Base-by-base conservation (phyloP, 2,329 filamentous ascomycete genomes). In the Aspergillus sp. region DNA sequence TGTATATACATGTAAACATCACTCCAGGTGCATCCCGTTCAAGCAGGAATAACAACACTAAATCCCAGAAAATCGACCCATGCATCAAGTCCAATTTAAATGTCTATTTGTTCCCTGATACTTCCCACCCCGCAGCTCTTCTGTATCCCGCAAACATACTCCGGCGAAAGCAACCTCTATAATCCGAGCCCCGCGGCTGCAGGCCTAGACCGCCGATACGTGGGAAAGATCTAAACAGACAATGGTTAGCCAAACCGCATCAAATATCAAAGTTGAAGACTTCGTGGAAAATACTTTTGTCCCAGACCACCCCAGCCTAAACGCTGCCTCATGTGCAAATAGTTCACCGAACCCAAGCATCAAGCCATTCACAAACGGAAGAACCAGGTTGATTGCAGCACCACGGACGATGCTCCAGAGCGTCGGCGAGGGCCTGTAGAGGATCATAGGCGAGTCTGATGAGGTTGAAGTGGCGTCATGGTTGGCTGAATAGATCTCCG, bases 321-420 rank as follows among this genome's bases (percentile, higher is more conserved):
- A 99, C 2, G 95, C 95, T 51, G 91, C 89, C 79, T 99, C 95
- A 72, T 99, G 95, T 55, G 95, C 95, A 75, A 99, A 93, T 52
- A 99, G 79, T 79, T 99, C 95, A 66, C 95, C 95, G 70, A 99
- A 97, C 2, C 95, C 95, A 69, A 99, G 79, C 95, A 99, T 99
- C 81, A 99, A 85, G 47, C 95, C 95, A 77, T 99, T 99, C 70
- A 99, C 86, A 70, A 99, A 99, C 0, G 95, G 95, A 19, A 99
- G 78, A 1, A 99, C 69, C n/a, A 99, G 81, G 74, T 99, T 99
- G 77, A 99, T 99, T 6, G 93, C 92, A 15, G 92, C 91, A 39
- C 95, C 91, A 55, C 93, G 87, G 55, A 97, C 65, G 62, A 99
- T 75, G 9, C 90, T 87, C 90, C 91, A 96, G 45, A 96, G 69